Evolutionary conservation across 345 rosid species (phyloP).

Genomic region (Isatis tinctoria): DNA sequence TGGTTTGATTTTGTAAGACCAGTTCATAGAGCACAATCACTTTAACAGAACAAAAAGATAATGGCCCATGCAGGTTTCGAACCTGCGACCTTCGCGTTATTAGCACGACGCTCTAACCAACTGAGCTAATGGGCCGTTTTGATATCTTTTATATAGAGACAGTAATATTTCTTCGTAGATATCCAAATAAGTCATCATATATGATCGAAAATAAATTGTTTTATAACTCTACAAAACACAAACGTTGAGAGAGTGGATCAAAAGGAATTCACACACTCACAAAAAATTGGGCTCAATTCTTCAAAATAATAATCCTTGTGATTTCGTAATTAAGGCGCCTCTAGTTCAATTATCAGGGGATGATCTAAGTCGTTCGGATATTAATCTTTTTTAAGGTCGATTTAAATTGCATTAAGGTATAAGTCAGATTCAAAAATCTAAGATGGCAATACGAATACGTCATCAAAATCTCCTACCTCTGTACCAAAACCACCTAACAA

Average conservation of each 20-base stretch:
- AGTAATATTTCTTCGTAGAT: no score
- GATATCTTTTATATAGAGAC: not conserved
- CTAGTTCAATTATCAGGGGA: not conserved
- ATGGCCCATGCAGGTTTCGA: constrained; percentile 58
- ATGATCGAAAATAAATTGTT: no score
- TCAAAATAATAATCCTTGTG: not conserved
- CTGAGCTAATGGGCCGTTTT: not conserved
- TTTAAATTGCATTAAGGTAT: not conserved
- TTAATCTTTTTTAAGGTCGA: not conserved
- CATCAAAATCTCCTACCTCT: not conserved
- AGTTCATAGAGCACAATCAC: not conserved
- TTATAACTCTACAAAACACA: not conserved
- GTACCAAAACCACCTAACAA: constrained; percentile 14
- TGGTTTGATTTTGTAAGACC: no score
- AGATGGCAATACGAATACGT: constrained; percentile 1
- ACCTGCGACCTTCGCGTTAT: constrained; percentile 93
- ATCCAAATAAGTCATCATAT: no score
- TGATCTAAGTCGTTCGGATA: not conserved
- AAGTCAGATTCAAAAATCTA: not conserved
- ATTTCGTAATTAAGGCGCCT: not conserved
- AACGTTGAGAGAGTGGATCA: not conserved
- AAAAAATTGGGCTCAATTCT: not conserved
- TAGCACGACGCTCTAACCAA: constrained; percentile 13
- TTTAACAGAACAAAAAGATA: not conserved
- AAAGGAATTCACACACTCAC: not conserved